Evolutionary conservation across 208 protist species (phyloP), one percentile per base, ranked within the genome.

Genomic region (Trypanosoma melophagium): DNA sequence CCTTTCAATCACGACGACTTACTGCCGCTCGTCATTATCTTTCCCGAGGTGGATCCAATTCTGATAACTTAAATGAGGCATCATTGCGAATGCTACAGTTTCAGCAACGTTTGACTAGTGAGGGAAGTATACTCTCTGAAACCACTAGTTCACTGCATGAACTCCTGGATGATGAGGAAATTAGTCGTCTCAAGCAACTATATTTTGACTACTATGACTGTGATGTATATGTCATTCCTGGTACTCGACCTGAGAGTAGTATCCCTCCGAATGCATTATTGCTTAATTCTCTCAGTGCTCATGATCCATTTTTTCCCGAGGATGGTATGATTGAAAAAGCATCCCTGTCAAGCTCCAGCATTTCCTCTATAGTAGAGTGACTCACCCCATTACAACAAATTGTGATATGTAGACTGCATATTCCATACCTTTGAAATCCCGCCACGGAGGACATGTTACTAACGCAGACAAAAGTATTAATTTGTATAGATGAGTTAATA

Each of bases 181-280:
- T 95, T 12, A 77, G 63, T 40, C 66, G 83, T 28, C 77, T 95
- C 31, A 87, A 87, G 56, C 90, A 95, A 58, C 69, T 95, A 21
- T 95, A 95, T 68, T 95, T 95, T 77, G 87, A 95, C 76, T 95
- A 92, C 61, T 95, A 87, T 47, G 90, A 95, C 52, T 95, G 90
- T 52, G 86, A 95, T 71, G 74, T 84, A 41, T 75, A 75, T 69
- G 61, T 75, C 35, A 61, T 75, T 47, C 69, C 69, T 40, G 69
- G 61, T n/a, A 62, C 60, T 38, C 52, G 54, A 25, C 53, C 60
- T 22, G 54, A 62, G 9, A 57, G 69, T 62, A 28, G 22, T 7
- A 69, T 75, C 17, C 69, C 69, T 57, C 45, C 69, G 0, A 55
- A 58, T 50, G 69, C 69, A 19, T 45, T 63, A n/a, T 22, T 75